Evolutionary conservation across 768 basidiomycete genomes (phyloP), one percentile per base, ranked within the genome.

Genomic region (Suillus decipiens): DNA sequence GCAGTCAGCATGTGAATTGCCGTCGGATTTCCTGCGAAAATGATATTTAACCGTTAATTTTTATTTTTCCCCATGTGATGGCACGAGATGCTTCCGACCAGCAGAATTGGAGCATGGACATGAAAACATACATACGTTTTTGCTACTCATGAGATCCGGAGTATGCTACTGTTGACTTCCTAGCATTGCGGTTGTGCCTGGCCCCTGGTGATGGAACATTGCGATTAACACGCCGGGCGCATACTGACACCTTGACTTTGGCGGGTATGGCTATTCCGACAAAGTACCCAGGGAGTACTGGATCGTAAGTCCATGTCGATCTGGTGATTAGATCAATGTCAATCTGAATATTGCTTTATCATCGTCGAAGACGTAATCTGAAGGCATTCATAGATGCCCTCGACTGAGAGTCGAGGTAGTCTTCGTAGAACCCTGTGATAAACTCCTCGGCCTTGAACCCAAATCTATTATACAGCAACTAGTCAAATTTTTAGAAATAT

Each of bases 391-490:
- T 92, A 6, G 91, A 93, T 4, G 82, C 83, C 60, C 85, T 83
- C 19, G 90, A 90, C 31, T 85, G 78, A 3, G 84, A 75, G 68
- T 88, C 85, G n/a, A 93, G 78, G 71, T 93, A 93, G 50, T 88
- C 81, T 50, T 90, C 88, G 67, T 94, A 94, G 69, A 94, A 93
- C 22, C 89, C 90, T 24, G 84, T 86, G 24, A 93, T 81, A 63
- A 93, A 93, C 70, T 90, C 90, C 75, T 93, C 92, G 0, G 90
- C 89, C 67, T 94, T 93, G 81, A 94, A 93, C 33, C 92, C 92
- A 68, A 94, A 93, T 57, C 86, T 87, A 66, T 94, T 93, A 75
- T 93, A 94, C 19, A 94, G 73, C 5, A 93, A 76, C 91, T 92
- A 9, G 10, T 64, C 2, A 39, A 28, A 1, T n/a, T 43, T 28